Evolutionary conservation across 2,329 filamentous ascomycete species (phyloP), one percentile per base, ranked within the genome.

Genomic region (Cladophialophora psammophila): DNA sequence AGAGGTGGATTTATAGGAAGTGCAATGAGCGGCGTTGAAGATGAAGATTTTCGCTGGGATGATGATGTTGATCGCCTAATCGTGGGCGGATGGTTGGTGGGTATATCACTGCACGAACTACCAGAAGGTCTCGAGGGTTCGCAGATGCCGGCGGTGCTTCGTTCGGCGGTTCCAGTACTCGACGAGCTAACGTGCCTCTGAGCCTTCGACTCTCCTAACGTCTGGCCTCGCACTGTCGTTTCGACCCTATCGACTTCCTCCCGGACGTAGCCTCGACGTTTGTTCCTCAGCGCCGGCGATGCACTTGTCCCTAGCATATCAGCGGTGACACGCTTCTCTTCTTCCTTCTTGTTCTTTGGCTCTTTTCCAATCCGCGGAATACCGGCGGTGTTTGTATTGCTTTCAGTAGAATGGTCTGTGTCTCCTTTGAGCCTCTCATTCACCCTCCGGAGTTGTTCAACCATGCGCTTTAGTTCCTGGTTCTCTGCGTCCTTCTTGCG

Each of bases 401-500:
- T 3, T 13, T 15, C 40, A 12, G 34, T 5, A 20, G 48, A 10
- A 15, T 3, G 3, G 18, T 31, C 32, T 48, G 36, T 15, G 35
- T 34, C 42, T 13, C 20, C 34, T 54, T 34, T 58, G 26, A 69
- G 36, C 26, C 55, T 56, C 60, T 69, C 63, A 36, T 71, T 71
- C 53, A 69, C 62, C 10, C 53, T 26, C 36, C 56, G 40, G 9
- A 69, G 54, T 13, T 67, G 55, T 20, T 67, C 63, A 13, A 73
- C 60, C 60, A 68, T 63, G 8, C 13, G 20, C 45, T 67, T 68
- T 42, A 72, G 36, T 32, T 70, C 68, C n/a, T 61, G 58, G 56
- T 71, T 72, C 54, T 72, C 66, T 5, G 67, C 64, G 35, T 73
- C 69, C 52, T 67, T 63, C 20, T 67, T 60, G 9, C 61, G 57